Evolutionary conservation across 78 protist species (phyloP), one percentile per base, ranked within the genome.

Genomic region (Dictyostelium purpureum): DNA sequence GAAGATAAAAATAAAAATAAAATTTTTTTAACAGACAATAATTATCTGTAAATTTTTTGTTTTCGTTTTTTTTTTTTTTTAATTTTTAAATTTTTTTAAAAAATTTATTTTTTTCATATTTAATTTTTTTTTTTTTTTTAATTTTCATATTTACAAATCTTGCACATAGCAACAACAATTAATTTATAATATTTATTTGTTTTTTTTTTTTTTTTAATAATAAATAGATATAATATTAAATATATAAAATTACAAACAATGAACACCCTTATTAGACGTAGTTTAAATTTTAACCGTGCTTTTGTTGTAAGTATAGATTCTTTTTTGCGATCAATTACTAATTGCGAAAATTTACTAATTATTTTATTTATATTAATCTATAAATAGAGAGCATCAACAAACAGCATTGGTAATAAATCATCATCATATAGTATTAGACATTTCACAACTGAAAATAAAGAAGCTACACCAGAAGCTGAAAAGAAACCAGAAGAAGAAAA

Each of bases 401-500:
- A 28, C n/a, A 33, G 71, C 45, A 33, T 63, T 63, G 33, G 35
- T 63, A 35, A 57, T 28, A 63, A 21, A 79, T 49, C 26, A 31
- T 6, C 16, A 71, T 42, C 14, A 26, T 47, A 19, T 19, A 21
- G 7, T 21, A 77, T 28, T 28, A 82, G 90, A 67, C 70, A 49
- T 71, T 82, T 26, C 28, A 38, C 69, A 21, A 82, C 79, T 33
- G 90, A 82, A 28, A 67, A 38, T 73, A 73, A 42, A 47, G 61
- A 54, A 31, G 31, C 80, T 21, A 70, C 31, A 14, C 28, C 40
- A 61, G 59, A 56, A 3, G 28, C 38, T 18, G 51, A 35, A 79
- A 43, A 49, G 6, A 51, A 45, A n/a, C 21, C 67, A 67, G 67
- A 71, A 10, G 42, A 67, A 38, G 82, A 35, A 40, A 57, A 37